Evolutionary conservation across 208 protist genomes (phyloP).

Genomic region (Leishmania mexicana): DNA sequence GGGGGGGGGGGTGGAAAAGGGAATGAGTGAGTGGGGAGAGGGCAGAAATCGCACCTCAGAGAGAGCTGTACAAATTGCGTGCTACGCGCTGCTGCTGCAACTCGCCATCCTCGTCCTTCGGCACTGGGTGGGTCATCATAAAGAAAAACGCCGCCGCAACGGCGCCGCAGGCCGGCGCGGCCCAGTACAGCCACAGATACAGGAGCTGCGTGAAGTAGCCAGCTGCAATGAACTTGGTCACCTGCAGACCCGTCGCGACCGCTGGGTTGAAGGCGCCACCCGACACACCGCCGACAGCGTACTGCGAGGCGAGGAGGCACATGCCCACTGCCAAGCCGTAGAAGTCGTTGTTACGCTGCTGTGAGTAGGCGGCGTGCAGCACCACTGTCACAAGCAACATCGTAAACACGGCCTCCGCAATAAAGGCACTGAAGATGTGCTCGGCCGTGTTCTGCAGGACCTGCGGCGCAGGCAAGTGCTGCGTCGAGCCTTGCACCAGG

Average conservation of each 20-base stretch:
- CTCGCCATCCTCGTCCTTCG: slow-evolving; percentile 58
- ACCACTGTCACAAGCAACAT: slow-evolving; percentile 72
- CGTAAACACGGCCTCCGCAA: slow-evolving; percentile 73
- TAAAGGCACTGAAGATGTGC: slow-evolving; percentile 69
- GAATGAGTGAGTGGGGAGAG: background rate
- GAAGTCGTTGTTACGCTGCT: slow-evolving; percentile 74
- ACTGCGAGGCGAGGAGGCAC: slow-evolving; percentile 62
- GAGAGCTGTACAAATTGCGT: slow-evolving; percentile 44
- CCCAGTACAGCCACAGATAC: slow-evolving; percentile 88
- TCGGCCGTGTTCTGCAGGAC: slow-evolving; percentile 65
- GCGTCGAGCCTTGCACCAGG: slow-evolving; percentile 62
- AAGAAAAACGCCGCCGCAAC: slow-evolving; percentile 70
- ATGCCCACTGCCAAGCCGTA: slow-evolving; percentile 86
- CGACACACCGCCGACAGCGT: slow-evolving; percentile 80
- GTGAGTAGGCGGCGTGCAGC: slow-evolving; percentile 80
- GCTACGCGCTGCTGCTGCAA: slow-evolving; percentile 50
- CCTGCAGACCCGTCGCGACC: slow-evolving; percentile 69
- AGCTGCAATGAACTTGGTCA: slow-evolving; percentile 74
- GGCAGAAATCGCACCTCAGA: slow-evolving; percentile 9
- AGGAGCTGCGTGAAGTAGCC: slow-evolving; percentile 75
- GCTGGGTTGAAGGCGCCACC: slow-evolving; percentile 85
- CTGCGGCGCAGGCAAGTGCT: slow-evolving; percentile 72
- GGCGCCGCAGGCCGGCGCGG: slow-evolving; percentile 63
- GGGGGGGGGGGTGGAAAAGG: too few relatives aligned
- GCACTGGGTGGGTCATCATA: slow-evolving; percentile 73